Evolutionary conservation across 1,284 basidiomycete species (phyloP).

Genomic region (Crocinoboletus sp.): DNA sequence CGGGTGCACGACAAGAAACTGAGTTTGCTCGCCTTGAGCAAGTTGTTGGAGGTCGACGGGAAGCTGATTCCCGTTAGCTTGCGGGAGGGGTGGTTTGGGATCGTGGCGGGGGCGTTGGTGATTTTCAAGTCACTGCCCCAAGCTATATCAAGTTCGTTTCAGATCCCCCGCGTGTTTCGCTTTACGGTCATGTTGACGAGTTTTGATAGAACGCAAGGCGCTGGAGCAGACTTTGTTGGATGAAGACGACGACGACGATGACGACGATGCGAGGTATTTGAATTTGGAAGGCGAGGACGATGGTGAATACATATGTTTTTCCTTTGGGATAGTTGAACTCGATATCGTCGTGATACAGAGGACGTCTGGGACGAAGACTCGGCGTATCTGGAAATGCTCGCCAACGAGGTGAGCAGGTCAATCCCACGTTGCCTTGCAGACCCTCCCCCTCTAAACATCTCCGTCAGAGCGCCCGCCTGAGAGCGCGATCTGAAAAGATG

Average conservation of each 20-base stretch:
- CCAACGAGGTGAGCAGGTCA: conserved; percentile 58
- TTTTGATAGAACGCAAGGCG: conserved; percentile 54
- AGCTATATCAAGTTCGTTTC: conserved; percentile 58
- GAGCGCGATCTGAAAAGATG: conserved; percentile 51
- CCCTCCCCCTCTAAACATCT: not conserved
- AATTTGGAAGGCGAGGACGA: conserved; percentile 68
- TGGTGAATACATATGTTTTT: conserved; percentile 35
- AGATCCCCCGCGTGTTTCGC: not conserved
- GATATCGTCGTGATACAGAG: conserved; percentile 36
- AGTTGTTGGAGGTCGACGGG: conserved; percentile 65
- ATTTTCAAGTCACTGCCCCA: conserved; percentile 73
- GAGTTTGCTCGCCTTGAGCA: conserved; percentile 70
- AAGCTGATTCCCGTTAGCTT: conserved; percentile 52
- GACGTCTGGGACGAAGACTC: conserved; percentile 86
- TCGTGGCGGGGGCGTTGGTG: conserved; percentile 63
- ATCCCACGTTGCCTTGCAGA: not conserved
- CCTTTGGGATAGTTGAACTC: not conserved
- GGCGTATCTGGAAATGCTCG: conserved; percentile 76
- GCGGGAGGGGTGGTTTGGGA: conserved; percentile 67
- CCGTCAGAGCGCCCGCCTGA: conserved; percentile 60
- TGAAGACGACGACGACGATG: conserved; percentile 55
- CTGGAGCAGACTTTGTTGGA: conserved; percentile 58
- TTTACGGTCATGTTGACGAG: conserved; percentile 4
- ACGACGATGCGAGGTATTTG: conserved; percentile 53
- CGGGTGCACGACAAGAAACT: conserved; percentile 93